phyloP scores from a whole-genome alignment of 768 basidiomycete genomes.

The Lactarius hatsudake region DNA sequence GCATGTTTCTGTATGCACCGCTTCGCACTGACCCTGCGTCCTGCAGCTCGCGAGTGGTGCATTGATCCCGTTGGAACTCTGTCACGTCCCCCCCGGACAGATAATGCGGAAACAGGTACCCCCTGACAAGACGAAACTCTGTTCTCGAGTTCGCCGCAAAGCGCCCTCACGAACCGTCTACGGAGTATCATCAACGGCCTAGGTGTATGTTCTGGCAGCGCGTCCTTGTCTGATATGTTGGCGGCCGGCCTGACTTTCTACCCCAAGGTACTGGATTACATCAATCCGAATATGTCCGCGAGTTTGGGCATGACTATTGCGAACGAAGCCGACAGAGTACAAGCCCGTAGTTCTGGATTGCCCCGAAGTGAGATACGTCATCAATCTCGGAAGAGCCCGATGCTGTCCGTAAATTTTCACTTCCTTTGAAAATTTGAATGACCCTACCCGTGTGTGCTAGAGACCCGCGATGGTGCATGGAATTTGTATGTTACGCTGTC shows the following conservation, averaged over 20 bases:
- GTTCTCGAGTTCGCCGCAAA: constrained; percentile 68
- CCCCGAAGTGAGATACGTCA: constrained; percentile 69
- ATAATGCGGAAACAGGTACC: constrained; percentile 73
- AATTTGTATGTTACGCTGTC: constrained; percentile 54
- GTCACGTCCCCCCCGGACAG: constrained; percentile 60
- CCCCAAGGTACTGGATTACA: constrained; percentile 47
- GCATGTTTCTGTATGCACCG: constrained; percentile 25
- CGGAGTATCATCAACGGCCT: constrained; percentile 53
- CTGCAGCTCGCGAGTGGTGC: constrained; percentile 59
- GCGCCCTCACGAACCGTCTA: constrained; percentile 56
- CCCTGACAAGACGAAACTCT: constrained; percentile 57
- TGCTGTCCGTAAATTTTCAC: constrained; percentile 44
- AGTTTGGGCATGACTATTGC: constrained; percentile 72
- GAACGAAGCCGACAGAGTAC: constrained; percentile 51
- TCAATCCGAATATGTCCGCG: constrained; percentile 53
- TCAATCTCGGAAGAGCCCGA: constrained; percentile 47
- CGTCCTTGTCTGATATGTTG: background rate
- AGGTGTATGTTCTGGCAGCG: constrained; percentile 36
- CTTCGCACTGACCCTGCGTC: background rate
- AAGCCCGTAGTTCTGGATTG: constrained; percentile 58
- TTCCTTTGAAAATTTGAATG: background rate
- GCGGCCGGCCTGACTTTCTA: too few relatives aligned
- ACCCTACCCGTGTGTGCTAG: constrained; percentile 35
- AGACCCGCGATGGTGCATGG: constrained; percentile 69
- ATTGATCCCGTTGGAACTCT: constrained; percentile 64